Evolutionary conservation across 345 rosid species (phyloP).

Genomic region (Reutealis trisperma): DNA sequence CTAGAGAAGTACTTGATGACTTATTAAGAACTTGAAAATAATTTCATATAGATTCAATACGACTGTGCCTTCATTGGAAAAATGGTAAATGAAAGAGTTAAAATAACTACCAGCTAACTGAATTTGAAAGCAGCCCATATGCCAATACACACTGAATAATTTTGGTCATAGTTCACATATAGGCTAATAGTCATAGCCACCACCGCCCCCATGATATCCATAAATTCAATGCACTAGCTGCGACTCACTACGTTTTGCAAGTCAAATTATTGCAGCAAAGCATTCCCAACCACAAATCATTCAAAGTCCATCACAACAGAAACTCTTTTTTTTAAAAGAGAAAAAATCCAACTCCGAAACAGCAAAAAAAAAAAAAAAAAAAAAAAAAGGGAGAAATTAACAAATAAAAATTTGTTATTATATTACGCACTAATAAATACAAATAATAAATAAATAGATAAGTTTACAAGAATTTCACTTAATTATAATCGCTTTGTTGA

Average conservation of each 20-base stretch:
- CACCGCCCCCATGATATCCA: conserved; percentile 12
- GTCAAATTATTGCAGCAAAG: not conserved
- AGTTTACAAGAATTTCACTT: no score
- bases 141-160: no score
- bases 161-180: not conserved
- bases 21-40: no score
- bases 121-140: not conserved
- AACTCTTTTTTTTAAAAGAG: not conserved
- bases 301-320: not conserved
- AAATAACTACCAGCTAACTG: conserved; percentile 8
- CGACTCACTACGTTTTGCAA: conserved; percentile 13
- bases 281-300: not conserved
- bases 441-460: no score
- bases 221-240: conserved; percentile 28
- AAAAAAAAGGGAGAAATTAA: not conserved
- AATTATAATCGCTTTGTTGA: no score
- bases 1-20: not conserved
- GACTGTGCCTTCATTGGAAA: not conserved
- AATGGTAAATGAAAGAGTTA: not conserved
- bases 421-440: no score
- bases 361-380: not conserved
- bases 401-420: no score
- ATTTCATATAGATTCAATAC: not conserved
- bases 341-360: not conserved
- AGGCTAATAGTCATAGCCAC: conserved; percentile 29